Evolutionary conservation across 2,329 filamentous ascomycete genomes (phyloP), one percentile per base, ranked within the genome.

Genomic region (Diaporthe velutina): DNA sequence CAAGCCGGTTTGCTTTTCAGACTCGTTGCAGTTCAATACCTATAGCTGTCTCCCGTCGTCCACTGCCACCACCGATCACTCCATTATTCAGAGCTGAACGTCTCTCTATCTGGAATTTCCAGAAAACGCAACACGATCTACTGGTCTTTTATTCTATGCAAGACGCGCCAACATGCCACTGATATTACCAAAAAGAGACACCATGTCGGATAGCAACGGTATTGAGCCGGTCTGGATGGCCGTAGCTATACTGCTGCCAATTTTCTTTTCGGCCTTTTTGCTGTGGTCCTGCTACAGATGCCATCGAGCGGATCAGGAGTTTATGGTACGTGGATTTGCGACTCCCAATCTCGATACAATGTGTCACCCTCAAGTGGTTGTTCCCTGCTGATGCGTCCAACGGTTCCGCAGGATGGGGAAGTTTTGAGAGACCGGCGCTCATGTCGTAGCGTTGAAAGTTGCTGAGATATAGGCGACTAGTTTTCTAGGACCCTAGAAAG

Each of bases 171-270:
- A 17, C 13, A 75, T 75, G 74, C 35, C 45, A 3, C n/a, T 28
- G 19, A 38, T 73, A 48, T 17, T 35, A 64, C 12, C 61, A 13
- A 50, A 48, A 54, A 75, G 74, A 17, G 38, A 67, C 15, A 15
- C 50, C 19, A 48, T 52, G 17, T 71, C 72, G 22, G 58, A 67
- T 8, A 30, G 42, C 33, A 71, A 50, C 8, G 52, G 74, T 6
- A 61, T 76, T 17, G 60, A 74, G 12, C 67, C 74, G 7, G 50
- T n/a, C 5, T 76, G 72, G 74, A 33, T 76, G 57, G 9, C 71
- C 9, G 72, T 74, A 22, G 74, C 71, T 28, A 68, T 74, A 15
- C 30, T 74, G 2, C 38, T 76, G 2, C 74, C 74, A 7, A 19
- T 76, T 9, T 1, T 66, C 3, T 7, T 74, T 42, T 60, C 74